Conservation (phyloP, 2,329 filamentous ascomycete genomes). For the Penicillium thymicola region DNA sequence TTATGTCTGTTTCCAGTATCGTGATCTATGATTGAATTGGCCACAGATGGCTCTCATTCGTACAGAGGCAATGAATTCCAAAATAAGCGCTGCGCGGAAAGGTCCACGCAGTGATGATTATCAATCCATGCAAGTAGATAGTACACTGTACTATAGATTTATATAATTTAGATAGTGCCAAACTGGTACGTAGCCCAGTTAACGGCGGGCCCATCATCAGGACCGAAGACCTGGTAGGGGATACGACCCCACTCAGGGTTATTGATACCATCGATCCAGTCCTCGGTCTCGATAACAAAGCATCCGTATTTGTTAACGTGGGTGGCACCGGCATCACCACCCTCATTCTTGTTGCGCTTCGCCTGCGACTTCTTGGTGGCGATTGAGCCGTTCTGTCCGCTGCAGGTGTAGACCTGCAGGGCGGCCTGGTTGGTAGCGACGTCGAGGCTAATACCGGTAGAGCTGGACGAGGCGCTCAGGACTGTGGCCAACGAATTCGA, state of each 20-base stretch:
- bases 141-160: background rate
- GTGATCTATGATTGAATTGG: background rate
- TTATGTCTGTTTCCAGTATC: background rate
- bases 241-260: constrained; percentile 78
- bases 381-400: constrained; percentile 65
- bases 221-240: constrained; percentile 41
- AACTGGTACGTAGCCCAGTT: constrained; percentile 47
- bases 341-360: constrained; percentile 53
- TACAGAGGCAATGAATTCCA: background rate
- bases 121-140: background rate
- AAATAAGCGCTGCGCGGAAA: background rate
- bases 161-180: constrained; percentile 33
- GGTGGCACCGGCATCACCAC: constrained; percentile 47
- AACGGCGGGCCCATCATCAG: constrained; percentile 38
- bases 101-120: background rate
- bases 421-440: constrained; percentile 80
- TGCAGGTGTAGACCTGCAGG: constrained; percentile 85
- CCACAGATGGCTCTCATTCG: background rate
- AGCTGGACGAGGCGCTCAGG: constrained; percentile 63
- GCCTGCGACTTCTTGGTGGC: constrained; percentile 43
- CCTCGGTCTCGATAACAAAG: constrained; percentile 85
- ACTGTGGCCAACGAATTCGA: constrained; percentile 42
- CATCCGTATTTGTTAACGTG: constrained; percentile 69
- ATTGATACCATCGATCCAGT: constrained; percentile 93
- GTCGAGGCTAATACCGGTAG: constrained; percentile 78